These are phyloP conservation scores for Chlorella vulgaris DNA, from an alignment of 139 green algal species.

Conservation along the genomic window DNA sequence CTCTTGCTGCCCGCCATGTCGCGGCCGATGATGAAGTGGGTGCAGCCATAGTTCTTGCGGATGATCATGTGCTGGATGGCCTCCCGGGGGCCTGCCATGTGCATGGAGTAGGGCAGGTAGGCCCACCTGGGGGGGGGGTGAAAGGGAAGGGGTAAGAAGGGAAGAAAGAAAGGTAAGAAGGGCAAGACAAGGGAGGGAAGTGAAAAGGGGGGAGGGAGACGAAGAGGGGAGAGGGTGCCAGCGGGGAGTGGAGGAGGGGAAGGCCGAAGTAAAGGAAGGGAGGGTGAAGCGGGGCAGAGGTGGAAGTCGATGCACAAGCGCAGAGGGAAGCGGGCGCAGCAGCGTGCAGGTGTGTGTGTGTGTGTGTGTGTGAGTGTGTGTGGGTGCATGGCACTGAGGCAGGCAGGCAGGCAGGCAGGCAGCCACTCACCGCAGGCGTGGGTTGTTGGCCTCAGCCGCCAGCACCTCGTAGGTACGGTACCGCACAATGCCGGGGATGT, in stretches of 20 bases:
- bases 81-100: conserved; percentile 93
- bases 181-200: no score
- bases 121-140: conserved; percentile 63
- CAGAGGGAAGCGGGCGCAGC: no score
- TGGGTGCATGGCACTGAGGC: neutral
- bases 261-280: no score
- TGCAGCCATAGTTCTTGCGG: conserved; percentile 95
- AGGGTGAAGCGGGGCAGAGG: no score
- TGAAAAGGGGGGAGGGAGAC: no score
- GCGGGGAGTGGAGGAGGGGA: no score
- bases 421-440: conserved; percentile 80
- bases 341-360: no score
- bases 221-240: no score
- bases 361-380: no score
- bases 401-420: no score
- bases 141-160: neutral
- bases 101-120: conserved; percentile 96
- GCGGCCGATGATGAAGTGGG: conserved; percentile 96
- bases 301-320: no score
- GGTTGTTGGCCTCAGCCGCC: conserved; percentile 83
- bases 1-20: conserved; percentile 95
- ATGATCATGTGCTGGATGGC: conserved; percentile 97
- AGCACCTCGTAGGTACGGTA: conserved; percentile 96
- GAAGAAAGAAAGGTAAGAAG: no score
- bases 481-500: conserved; percentile 93